Percentiles rank a stretch among this genome's conserved stretches.
phyloP scores from a whole-genome alignment of 2,329 filamentous ascomycete species.

The Aureobasidium sp. region DNA sequence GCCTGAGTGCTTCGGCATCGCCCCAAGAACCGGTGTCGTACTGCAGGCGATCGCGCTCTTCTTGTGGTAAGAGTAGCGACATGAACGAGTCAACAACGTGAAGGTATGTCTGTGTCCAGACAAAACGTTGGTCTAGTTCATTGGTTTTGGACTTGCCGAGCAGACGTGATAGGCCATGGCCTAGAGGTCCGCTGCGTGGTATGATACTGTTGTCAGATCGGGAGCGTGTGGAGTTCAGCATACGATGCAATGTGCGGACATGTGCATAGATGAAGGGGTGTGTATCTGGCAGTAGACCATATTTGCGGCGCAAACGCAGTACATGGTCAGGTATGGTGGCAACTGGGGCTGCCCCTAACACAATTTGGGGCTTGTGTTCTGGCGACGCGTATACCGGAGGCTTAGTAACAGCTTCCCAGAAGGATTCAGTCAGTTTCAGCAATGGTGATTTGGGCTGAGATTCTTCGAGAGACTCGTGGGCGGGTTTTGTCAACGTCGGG shows the following conservation, averaged over 20 bases:
- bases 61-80: slow-evolving; percentile 22
- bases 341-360: neutral
- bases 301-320: slow-evolving; percentile 22
- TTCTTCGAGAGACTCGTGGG: neutral
- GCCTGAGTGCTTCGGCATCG: slow-evolving; percentile 14
- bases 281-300: slow-evolving; percentile 24
- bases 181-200: slow-evolving; percentile 16
- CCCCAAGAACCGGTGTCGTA: slow-evolving; percentile 20
- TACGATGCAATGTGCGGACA: slow-evolving; percentile 29
- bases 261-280: slow-evolving; percentile 29
- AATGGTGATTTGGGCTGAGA: neutral
- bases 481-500: neutral
- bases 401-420: slow-evolving; percentile 23
- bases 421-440: slow-evolving; percentile 18
- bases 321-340: slow-evolving; percentile 9
- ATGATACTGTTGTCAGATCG: slow-evolving; percentile 22
- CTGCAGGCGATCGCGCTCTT: slow-evolving; percentile 24
- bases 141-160: slow-evolving; percentile 15
- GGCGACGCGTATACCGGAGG: slow-evolving; percentile 7
- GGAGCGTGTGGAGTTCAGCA: slow-evolving; percentile 25
- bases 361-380: neutral
- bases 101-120: slow-evolving; percentile 21
- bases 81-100: slow-evolving; percentile 25
- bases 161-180: slow-evolving; percentile 14
- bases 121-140: slow-evolving; percentile 18